Conservation (phyloP, 129 eudicot genomes). For the Flaveria brownii region DNA sequence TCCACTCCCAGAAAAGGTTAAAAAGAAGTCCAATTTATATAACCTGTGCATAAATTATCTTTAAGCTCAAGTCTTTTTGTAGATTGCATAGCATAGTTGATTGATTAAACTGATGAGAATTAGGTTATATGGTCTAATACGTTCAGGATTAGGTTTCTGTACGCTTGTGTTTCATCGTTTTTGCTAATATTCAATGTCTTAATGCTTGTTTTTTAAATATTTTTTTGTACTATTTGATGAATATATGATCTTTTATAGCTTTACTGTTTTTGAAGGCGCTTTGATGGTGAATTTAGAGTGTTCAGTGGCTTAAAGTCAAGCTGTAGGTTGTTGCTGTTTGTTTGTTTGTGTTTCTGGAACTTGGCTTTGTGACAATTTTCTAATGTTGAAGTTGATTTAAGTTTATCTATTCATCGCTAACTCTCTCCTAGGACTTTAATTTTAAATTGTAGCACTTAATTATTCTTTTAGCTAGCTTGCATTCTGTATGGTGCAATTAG, state of each 20-base stretch:
- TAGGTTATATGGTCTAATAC: too few relatives aligned
- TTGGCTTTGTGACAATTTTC: neutral
- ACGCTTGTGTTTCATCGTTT: neutral
- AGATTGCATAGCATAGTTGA: too few relatives aligned
- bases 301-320: neutral
- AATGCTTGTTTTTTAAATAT: neutral
- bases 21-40: neutral
- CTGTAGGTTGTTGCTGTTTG: neutral
- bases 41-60: too few relatives aligned
- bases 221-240: neutral
- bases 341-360: neutral
- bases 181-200: too few relatives aligned
- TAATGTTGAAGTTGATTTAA: neutral
- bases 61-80: too few relatives aligned
- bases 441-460: neutral
- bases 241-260: neutral
- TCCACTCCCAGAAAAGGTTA: constrained; percentile 83
- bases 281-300: neutral
- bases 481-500: neutral
- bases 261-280: neutral
- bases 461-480: neutral
- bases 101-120: too few relatives aligned
- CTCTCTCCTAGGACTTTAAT: neutral
- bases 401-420: neutral
- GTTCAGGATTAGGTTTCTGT: neutral